phyloP scores from a whole-genome alignment of 768 basidiomycete genomes.

The Multifurca ochricompacta region DNA sequence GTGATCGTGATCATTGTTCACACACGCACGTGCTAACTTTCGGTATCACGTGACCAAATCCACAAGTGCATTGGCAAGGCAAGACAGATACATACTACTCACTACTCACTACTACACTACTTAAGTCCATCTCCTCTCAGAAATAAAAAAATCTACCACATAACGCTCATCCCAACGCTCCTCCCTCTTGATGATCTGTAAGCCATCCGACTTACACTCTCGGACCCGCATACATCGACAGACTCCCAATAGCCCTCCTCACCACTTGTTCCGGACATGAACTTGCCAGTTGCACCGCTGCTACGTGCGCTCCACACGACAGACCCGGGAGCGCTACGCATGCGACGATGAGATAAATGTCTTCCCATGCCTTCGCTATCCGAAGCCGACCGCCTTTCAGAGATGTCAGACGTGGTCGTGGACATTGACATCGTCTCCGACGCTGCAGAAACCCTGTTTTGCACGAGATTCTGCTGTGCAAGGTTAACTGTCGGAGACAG shows the following conservation, averaged over 20 bases:
- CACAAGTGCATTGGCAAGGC: no score
- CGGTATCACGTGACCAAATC: no score
- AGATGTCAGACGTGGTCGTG: conserved; percentile 12
- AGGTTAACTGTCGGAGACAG: conserved; percentile 20
- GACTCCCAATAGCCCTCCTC: conserved; percentile 21
- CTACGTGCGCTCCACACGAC: conserved; percentile 17
- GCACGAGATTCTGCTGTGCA: conserved; percentile 14
- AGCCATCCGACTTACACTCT: conserved; percentile 4
- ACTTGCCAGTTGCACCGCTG: conserved; percentile 10
- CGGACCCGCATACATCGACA: conserved; percentile 12
- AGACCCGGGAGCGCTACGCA: conserved; percentile 20
- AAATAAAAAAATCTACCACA: conserved; percentile 12
- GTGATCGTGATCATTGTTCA: neutral
- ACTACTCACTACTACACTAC: no score
- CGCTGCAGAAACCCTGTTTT: conserved; percentile 11
- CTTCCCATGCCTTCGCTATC: conserved; percentile 6
- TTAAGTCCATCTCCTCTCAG: no score
- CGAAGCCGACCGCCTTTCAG: conserved; percentile 6
- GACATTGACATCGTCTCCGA: conserved; percentile 17
- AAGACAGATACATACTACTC: no score
- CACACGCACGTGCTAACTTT: no score
- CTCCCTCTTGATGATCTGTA: conserved; percentile 12
- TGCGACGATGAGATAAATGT: conserved; percentile 14
- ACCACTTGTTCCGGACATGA: conserved; percentile 7
- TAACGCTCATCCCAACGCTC: conserved; percentile 15